These are phyloP conservation scores for Stachybotrys elegans DNA, from an alignment of 2,329 filamentous ascomycete species.

Conservation along the genomic window DNA sequence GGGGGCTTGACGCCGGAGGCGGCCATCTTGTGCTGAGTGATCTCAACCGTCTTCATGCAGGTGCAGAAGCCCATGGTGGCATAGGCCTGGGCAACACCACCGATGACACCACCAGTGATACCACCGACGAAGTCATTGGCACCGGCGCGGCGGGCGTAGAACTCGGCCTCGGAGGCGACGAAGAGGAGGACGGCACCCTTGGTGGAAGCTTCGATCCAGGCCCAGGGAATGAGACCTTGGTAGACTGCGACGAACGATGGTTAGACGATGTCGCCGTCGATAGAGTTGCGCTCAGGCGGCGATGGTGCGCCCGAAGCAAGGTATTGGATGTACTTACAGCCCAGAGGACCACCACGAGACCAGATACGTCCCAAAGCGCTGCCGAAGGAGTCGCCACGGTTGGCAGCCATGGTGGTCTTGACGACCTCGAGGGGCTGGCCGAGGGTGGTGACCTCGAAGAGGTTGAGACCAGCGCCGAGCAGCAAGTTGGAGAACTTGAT, in stretches of 20 bases:
- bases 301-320: background rate
- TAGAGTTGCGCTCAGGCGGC: background rate
- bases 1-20: slow-evolving; percentile 76
- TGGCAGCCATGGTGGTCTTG: slow-evolving; percentile 99
- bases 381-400: slow-evolving; percentile 82
- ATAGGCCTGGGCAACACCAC: slow-evolving; percentile 95
- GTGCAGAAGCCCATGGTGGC: slow-evolving; percentile 99
- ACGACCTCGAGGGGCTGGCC: slow-evolving; percentile 89
- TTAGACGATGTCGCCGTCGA: slow-evolving; percentile 14
- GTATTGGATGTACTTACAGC: slow-evolving; percentile 63
- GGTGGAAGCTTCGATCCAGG: slow-evolving; percentile 99
- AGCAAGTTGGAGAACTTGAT: slow-evolving; percentile 99
- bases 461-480: slow-evolving; percentile 86
- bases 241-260: slow-evolving; percentile 62
- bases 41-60: slow-evolving; percentile 99
- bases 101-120: slow-evolving; percentile 85
- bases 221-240: slow-evolving; percentile 98
- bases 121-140: slow-evolving; percentile 83
- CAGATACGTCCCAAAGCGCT: slow-evolving; percentile 82
- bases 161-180: slow-evolving; percentile 97
- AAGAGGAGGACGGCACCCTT: slow-evolving; percentile 99
- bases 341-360: slow-evolving; percentile 86
- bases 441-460: slow-evolving; percentile 76
- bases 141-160: slow-evolving; percentile 78
- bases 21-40: slow-evolving; percentile 95